phyloP scores from a whole-genome alignment of 2,329 filamentous ascomycete genomes.

The Diaporthe amygdali region DNA sequence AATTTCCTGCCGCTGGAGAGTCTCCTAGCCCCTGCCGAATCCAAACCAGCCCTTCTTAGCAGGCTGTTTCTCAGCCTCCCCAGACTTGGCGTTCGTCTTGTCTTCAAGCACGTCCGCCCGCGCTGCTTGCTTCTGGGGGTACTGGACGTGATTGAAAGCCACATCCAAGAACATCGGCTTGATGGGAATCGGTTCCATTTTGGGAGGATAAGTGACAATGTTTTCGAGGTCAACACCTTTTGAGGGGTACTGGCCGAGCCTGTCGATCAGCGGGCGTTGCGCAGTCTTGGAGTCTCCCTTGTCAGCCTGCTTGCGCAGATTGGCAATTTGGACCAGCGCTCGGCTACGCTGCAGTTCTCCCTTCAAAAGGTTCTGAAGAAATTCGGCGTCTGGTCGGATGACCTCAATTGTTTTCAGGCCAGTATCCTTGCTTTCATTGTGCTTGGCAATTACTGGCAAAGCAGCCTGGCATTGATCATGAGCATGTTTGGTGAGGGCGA shows the following conservation, averaged over 20 bases:
- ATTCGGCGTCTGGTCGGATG: constrained; percentile 59
- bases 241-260: constrained; percentile 75
- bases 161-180: constrained; percentile 97
- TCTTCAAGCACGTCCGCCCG: constrained; percentile 32
- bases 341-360: constrained; percentile 81
- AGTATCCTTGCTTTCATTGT: constrained; percentile 39
- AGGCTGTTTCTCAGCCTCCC: constrained; percentile 49
- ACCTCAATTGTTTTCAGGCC: constrained; percentile 73
- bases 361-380: constrained; percentile 66
- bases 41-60: constrained; percentile 80
- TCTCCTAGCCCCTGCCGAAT: constrained; percentile 58
- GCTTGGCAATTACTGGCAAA: constrained; percentile 49
- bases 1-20: constrained; percentile 13
- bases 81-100: constrained; percentile 33
- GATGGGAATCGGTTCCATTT: constrained; percentile 80
- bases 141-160: constrained; percentile 97
- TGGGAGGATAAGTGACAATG: constrained; percentile 86
- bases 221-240: constrained; percentile 76
- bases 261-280: constrained; percentile 70
- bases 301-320: constrained; percentile 56
- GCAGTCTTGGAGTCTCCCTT: constrained; percentile 42
- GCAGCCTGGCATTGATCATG: constrained; percentile 64
- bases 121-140: constrained; percentile 66
- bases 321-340: constrained; percentile 83
- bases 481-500: constrained; percentile 83